Conservation (phyloP, 1,284 basidiomycete species). For the Albatrellus sp. region DNA sequence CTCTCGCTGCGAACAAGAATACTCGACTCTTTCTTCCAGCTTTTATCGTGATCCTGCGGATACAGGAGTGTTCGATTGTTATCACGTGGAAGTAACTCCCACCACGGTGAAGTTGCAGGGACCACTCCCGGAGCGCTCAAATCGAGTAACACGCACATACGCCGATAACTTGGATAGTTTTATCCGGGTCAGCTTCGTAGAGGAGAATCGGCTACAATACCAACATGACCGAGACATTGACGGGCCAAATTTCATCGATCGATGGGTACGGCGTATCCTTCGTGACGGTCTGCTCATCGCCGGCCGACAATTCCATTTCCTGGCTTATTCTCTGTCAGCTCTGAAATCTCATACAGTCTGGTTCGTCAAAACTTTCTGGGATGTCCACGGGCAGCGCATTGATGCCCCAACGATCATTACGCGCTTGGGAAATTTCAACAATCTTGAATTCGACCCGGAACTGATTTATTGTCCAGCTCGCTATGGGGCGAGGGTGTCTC, state of each 20-base stretch:
- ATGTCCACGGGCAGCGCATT: conserved; percentile 18
- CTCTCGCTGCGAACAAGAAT: not conserved
- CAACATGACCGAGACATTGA: conserved; percentile 41
- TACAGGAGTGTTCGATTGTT: conserved; percentile 35
- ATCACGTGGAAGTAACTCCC: conserved; percentile 47
- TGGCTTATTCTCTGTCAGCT: conserved; percentile 45
- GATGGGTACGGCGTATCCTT: conserved; percentile 30
- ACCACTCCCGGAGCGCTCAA: conserved; percentile 52
- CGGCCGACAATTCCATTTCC: conserved; percentile 36
- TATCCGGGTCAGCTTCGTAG: conserved; percentile 50
- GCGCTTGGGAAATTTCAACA: conserved; percentile 40
- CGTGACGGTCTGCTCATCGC: conserved; percentile 33
- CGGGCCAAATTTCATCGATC: conserved; percentile 29
- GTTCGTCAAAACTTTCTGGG: conserved; percentile 39
- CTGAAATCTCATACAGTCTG: conserved; percentile 44
- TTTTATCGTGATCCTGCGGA: conserved; percentile 16
- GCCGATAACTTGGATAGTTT: conserved; percentile 38
- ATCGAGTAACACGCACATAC: conserved; percentile 45
- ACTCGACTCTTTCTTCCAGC: conserved; percentile 1
- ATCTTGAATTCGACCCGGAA: conserved; percentile 27
- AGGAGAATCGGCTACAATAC: conserved; percentile 38
- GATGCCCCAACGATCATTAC: conserved; percentile 35
- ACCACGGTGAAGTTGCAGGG: conserved; percentile 46
- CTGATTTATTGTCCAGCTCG: conserved; percentile 51
- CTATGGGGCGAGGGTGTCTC: conserved; percentile 59